These are phyloP conservation scores for Parmelia sp. DNA, from an alignment of 495 filamentous ascomycete genomes.

Conservation along the genomic window DNA sequence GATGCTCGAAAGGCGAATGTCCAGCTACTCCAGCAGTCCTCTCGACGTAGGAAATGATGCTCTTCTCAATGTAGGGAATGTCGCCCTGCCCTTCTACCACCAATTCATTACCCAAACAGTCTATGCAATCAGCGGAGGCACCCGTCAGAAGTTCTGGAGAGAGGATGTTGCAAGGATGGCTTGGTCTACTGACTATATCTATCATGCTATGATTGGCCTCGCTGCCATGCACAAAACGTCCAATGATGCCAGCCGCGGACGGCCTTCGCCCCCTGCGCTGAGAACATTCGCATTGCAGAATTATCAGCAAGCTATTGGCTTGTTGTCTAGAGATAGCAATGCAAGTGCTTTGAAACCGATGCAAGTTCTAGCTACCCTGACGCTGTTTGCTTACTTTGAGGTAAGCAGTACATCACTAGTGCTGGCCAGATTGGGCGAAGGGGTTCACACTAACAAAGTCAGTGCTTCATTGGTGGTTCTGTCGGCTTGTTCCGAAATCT, in stretches of 20 bases:
- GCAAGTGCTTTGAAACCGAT: not conserved
- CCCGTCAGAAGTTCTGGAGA: not conserved
- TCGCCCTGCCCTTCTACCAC: not conserved
- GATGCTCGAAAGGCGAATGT: not conserved
- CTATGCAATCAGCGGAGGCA: not conserved
- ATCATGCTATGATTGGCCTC: not conserved
- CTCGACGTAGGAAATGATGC: not conserved
- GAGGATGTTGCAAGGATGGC: not conserved
- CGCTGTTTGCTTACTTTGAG: not conserved
- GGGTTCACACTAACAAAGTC: not conserved
- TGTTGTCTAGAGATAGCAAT: not conserved
- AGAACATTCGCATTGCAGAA: not conserved
- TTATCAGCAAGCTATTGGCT: not conserved
- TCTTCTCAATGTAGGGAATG: not conserved
- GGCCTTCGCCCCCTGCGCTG: not conserved
- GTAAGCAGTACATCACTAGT: not conserved
- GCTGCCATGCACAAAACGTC: conserved; percentile 1
- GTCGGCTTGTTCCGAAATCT: conserved; percentile 3
- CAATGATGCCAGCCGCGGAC: not conserved
- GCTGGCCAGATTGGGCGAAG: not conserved
- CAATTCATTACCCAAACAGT: not conserved
- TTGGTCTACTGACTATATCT: not conserved
- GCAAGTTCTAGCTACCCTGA: not conserved
- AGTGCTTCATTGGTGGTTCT: conserved; percentile 1
- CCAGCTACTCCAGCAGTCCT: not conserved